These are phyloP conservation scores for Gelatoporia subvermispora DNA, from an alignment of 768 basidiomycete species.

Conservation along the genomic window DNA sequence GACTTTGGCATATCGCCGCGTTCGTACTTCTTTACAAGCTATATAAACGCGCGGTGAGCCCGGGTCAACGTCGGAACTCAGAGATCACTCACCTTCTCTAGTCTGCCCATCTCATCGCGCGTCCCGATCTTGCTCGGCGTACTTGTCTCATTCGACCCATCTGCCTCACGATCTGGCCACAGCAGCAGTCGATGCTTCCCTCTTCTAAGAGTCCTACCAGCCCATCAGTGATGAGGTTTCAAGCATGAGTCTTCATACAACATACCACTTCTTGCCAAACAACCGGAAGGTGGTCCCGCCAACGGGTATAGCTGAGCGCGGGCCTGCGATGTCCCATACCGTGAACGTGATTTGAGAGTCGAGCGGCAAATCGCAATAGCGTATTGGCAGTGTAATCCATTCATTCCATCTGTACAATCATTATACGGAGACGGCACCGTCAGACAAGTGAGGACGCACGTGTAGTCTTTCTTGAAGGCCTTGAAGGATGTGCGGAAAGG, in stretches of 20 bases:
- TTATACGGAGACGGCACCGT: background rate
- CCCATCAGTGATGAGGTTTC: background rate
- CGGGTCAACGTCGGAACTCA: no score
- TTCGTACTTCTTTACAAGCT: constrained; percentile 95
- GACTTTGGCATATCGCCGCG: constrained; percentile 89
- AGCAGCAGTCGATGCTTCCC: constrained; percentile 87
- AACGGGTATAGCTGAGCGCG: constrained; percentile 73
- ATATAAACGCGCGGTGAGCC: background rate
- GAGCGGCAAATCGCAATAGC: constrained; percentile 89
- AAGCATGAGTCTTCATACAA: background rate
- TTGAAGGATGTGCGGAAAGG: constrained; percentile 92
- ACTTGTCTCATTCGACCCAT: constrained; percentile 71
- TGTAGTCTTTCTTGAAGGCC: constrained; percentile 79
- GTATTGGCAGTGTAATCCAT: constrained; percentile 87
- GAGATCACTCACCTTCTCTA: constrained; percentile 69
- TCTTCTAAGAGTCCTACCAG: constrained; percentile 74
- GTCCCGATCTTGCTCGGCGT: constrained; percentile 84
- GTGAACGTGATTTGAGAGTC: constrained; percentile 90
- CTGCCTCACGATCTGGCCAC: constrained; percentile 82
- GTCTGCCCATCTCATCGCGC: constrained; percentile 89
- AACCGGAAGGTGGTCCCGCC: constrained; percentile 88
- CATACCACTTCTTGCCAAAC: constrained; percentile 91
- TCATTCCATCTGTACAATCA: constrained; percentile 79
- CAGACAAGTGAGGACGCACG: constrained; percentile 37
- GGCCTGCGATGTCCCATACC: constrained; percentile 91